These are phyloP conservation scores for Salix udensis DNA, from an alignment of 345 rosid species.

Conservation along the genomic window DNA sequence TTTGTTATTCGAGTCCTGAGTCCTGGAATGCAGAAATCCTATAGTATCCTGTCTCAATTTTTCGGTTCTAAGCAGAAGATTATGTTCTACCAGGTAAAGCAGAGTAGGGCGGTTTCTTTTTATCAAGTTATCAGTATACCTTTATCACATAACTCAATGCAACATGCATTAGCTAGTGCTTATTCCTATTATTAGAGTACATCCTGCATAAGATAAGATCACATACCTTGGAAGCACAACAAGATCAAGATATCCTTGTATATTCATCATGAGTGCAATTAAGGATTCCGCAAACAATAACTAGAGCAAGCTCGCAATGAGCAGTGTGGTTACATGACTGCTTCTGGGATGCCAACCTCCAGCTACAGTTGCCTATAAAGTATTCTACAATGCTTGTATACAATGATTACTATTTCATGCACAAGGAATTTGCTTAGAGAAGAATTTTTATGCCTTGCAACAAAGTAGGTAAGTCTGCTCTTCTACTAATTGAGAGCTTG, in stretches of 20 bases:
- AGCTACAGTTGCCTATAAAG: background rate
- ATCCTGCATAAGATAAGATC: too few species aligned
- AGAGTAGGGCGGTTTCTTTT: too few species aligned
- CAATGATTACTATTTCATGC: background rate
- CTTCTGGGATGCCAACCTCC: background rate
- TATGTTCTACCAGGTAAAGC: too few species aligned
- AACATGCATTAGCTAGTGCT: too few species aligned
- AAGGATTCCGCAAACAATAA: background rate
- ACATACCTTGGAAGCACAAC: too few species aligned
- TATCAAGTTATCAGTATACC: too few species aligned
- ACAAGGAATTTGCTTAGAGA: background rate
- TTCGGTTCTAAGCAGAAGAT: too few species aligned
- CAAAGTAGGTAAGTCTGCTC: constrained; percentile 66
- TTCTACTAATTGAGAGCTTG: constrained; percentile 36
- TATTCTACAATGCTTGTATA: constrained; percentile 5
- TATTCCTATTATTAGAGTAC: too few species aligned
- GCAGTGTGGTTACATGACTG: background rate
- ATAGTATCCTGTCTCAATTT: too few species aligned
- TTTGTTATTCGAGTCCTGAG: too few species aligned
- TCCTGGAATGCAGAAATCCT: too few species aligned
- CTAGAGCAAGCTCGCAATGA: constrained; percentile 4
- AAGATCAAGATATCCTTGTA: background rate
- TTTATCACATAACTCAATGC: too few species aligned
- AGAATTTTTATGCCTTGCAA: constrained; percentile 24
- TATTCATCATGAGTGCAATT: background rate